Evolutionary conservation across 805 yeast species (phyloP).

Genomic region (Zygotorulaspora florentina): DNA sequence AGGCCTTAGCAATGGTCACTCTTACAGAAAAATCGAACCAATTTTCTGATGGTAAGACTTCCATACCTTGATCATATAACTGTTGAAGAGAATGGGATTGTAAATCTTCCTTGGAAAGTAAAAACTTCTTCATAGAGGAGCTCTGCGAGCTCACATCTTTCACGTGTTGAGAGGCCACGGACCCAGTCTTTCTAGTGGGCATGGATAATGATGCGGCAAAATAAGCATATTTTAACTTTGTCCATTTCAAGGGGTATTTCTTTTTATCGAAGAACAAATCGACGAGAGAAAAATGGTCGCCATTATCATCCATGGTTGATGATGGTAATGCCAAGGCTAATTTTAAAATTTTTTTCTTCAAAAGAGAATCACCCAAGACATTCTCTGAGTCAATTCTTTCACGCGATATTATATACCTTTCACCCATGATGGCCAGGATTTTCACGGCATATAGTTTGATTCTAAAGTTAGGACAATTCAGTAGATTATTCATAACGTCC

Average conservation of each 20-base stretch:
- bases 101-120: constrained; percentile 53
- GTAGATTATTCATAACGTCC: constrained; percentile 53
- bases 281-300: constrained; percentile 42
- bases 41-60: constrained; percentile 53
- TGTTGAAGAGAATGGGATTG: constrained; percentile 53
- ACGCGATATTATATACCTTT: constrained; percentile 46
- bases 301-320: constrained; percentile 37
- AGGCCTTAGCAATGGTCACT: constrained; percentile 68
- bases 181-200: constrained; percentile 1
- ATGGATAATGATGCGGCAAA: constrained; percentile 32
- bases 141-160: constrained; percentile 33
- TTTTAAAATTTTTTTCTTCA: constrained; percentile 46
- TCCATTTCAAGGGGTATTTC: constrained; percentile 54
- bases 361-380: constrained; percentile 26
- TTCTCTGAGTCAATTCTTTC: constrained; percentile 29
- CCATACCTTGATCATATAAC: constrained; percentile 57
- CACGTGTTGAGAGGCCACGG: background rate
- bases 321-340: constrained; percentile 56
- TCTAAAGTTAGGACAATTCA: constrained; percentile 55
- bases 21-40: constrained; percentile 61
- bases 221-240: constrained; percentile 49
- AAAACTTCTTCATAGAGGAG: constrained; percentile 43
- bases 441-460: constrained; percentile 59
- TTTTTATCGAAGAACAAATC: constrained; percentile 44
- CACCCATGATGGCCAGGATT: constrained; percentile 56